These are phyloP conservation scores for Phlyctochytrium arcticum DNA, from an alignment of 192 early-diverging fungal genomes.

Conservation along the genomic window DNA sequence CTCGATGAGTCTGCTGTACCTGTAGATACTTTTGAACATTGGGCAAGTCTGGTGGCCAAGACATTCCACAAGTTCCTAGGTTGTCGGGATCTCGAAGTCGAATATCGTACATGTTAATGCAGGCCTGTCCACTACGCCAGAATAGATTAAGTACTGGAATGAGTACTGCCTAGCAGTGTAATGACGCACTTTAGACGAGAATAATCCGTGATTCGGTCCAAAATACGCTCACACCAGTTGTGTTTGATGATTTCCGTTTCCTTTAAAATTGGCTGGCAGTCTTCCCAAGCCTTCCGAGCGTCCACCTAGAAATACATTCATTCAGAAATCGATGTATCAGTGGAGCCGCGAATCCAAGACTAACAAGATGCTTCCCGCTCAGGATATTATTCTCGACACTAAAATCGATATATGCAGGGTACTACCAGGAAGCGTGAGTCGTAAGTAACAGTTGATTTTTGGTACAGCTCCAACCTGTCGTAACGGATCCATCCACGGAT, in stretches of 20 bases:
- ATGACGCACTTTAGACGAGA: no score
- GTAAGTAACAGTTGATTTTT: not conserved
- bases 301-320: no score
- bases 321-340: no score
- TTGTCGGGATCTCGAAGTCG: constrained; percentile 54
- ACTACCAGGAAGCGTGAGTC: constrained; percentile 23
- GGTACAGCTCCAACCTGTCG: constrained; percentile 36
- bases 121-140: constrained; percentile 30
- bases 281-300: no score
- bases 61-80: constrained; percentile 48
- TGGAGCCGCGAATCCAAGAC: no score
- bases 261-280: constrained; percentile 15
- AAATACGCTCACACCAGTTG: constrained; percentile 37
- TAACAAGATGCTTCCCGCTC: constrained; percentile 18
- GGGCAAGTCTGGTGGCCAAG: constrained; percentile 41
- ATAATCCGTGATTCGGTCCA: constrained; percentile 35
- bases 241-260: constrained; percentile 23
- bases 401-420: constrained; percentile 47
- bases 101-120: constrained; percentile 74
- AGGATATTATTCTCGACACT: constrained; percentile 36
- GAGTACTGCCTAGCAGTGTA: not conserved
- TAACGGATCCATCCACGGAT: constrained; percentile 73
- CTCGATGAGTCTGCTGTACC: constrained; percentile 3
- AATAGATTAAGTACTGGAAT: not conserved
- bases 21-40: constrained; percentile 36